A percentile compares a stretch with the other conserved stretches of the same genome.
These are phyloP conservation scores for Amoebophrya sp. DNA, from an alignment of 169 alveolate genomes.

Conservation along the genomic window DNA sequence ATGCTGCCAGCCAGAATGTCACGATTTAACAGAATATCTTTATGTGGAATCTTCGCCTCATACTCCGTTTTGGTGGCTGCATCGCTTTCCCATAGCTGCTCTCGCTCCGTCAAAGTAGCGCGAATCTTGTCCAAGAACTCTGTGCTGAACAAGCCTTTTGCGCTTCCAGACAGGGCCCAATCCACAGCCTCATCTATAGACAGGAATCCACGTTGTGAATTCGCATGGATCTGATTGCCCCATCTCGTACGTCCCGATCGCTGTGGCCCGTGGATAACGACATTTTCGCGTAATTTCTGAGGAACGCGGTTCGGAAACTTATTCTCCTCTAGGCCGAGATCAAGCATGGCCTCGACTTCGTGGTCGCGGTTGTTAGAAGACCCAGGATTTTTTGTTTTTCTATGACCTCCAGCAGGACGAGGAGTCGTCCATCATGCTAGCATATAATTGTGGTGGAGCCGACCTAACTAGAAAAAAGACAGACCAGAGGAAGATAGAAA, in stretches of 20 bases:
- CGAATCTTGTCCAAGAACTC: not conserved
- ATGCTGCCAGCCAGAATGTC: not conserved
- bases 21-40: not conserved
- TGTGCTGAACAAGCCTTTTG: not conserved
- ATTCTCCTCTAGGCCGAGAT: not conserved
- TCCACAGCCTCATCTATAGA: not conserved
- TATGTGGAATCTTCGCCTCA: not conserved
- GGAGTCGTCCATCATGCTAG: too few species aligned
- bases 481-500: too few species aligned
- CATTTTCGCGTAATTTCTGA: not conserved
- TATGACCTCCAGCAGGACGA: too few species aligned
- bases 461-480: too few species aligned
- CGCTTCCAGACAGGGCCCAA: not conserved
- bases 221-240: not conserved
- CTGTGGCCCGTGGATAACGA: not conserved
- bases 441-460: too few species aligned
- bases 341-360: constrained; percentile 7
- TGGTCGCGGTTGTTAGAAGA: too few species aligned
- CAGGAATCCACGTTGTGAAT: not conserved
- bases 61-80: not conserved
- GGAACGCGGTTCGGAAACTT: constrained; percentile 1
- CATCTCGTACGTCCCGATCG: not conserved
- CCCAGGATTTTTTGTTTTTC: too few species aligned
- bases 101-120: not conserved
- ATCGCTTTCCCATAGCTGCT: constrained; percentile 11